Evolutionary conservation across 805 yeast genomes (phyloP), one percentile per base, ranked within the genome.

Genomic region (Pichia eremophila): DNA sequence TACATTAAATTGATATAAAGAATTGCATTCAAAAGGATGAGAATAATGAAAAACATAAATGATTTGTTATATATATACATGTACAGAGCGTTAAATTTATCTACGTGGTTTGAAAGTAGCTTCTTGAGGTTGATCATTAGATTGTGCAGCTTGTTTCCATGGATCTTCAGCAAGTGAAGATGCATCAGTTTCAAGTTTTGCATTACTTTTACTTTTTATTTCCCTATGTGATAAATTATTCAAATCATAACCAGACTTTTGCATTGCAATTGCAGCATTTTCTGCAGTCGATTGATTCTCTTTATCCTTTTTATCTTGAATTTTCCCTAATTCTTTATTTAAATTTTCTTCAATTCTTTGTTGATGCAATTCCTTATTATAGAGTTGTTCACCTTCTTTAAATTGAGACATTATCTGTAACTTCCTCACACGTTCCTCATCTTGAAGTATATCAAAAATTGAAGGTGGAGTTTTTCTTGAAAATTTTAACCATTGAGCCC

Each of bases 401-500:
- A 71, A 71, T 44, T 63, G 62, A 4, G 79, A 78, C 53, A 78
- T 64, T 10, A 70, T 54, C 58, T 77, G 75, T 52, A 85, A 68
- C 15, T 67, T 68, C 39, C 68, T 69, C 44, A 78, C 77, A 36
- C 95, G 69, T 31, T 67, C 57, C 55, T 77, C 70, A 54, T 86
- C 95, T 2, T 65, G 66, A 2, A 73, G 53, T 38, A 86, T 71
- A 51, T 86, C 95, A 37, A 72, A 68, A 19, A 86, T 56, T 0
- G 80, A 69, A 0, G 95, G 95, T 8, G 81, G 72, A 2, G 64
- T 58, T 1, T 68, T 63, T 44, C 93, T 70, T 2, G 85, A 79
- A 54, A 77, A 69, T 46, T 91, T 64, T 19, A 87, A 71, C 95
- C 95, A 86, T 60, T 83, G 90, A 37, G 76, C 68, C 95, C 95